Conservation (phyloP, 108 stramenopile species). For the Aurantiochytrium sp. region DNA sequence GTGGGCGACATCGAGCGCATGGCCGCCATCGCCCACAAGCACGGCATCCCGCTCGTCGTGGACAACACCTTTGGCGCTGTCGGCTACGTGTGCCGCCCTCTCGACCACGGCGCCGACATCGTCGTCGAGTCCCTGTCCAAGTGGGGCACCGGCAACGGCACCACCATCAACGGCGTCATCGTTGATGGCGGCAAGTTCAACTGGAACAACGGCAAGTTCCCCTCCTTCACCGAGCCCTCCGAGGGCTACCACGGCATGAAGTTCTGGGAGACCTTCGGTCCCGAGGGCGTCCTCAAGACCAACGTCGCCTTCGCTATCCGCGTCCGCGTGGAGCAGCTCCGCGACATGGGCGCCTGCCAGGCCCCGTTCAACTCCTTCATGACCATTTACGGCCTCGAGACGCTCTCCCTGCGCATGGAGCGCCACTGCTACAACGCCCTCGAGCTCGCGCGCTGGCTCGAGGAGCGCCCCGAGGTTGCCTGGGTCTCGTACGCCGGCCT, state of each 20-base stretch:
- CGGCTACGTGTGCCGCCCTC: constrained; percentile 69
- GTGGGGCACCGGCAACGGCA: constrained; percentile 82
- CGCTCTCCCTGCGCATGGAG: constrained; percentile 73
- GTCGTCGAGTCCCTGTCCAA: constrained; percentile 74
- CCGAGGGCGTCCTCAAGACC: neutral
- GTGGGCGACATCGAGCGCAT: constrained; percentile 30
- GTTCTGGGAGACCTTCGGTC: constrained; percentile 36
- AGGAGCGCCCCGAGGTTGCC: constrained; percentile 62
- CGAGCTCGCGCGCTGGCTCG: constrained; percentile 67
- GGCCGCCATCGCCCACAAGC: constrained; percentile 49
- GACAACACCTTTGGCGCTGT: constrained; percentile 78
- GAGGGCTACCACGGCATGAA: constrained; percentile 49
- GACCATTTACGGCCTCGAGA: constrained; percentile 80
- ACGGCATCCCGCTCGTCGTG: constrained; percentile 69
- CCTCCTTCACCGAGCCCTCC: constrained; percentile 60
- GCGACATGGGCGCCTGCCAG: constrained; percentile 76
- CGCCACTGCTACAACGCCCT: constrained; percentile 76
- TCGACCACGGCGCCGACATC: constrained; percentile 77
- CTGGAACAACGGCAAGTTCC: constrained; percentile 76
- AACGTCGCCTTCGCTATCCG: constrained; percentile 68
- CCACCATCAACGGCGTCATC: constrained; percentile 66
- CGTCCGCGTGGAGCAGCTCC: constrained; percentile 61
- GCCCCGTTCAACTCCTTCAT: constrained; percentile 75
- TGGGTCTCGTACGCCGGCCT: constrained; percentile 77
- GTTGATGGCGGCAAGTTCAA: constrained; percentile 66